phyloP scores from a whole-genome alignment of 345 rosid species.

The Cardamine occulta region DNA sequence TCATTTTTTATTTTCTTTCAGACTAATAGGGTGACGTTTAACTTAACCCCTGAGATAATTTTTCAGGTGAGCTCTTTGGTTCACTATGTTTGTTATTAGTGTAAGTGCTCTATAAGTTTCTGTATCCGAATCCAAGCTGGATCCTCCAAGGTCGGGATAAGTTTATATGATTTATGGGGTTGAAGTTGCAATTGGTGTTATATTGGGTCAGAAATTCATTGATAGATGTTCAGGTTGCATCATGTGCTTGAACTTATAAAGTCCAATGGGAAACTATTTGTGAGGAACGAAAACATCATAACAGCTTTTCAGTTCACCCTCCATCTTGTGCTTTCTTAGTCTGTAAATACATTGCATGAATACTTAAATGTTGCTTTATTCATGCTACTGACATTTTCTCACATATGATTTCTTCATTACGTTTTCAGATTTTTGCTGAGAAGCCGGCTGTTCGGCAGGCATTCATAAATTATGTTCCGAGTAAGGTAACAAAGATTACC shows the following conservation, averaged over 20 bases:
- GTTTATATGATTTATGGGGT: slow-evolving; percentile 8
- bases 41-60: slow-evolving; percentile 81
- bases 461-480: slow-evolving; percentile 79
- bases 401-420: slow-evolving; percentile 21
- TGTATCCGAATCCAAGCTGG: slow-evolving; percentile 16
- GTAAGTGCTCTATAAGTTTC: slow-evolving; percentile 17
- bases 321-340: neutral
- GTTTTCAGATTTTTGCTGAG: slow-evolving; percentile 86
- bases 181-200: slow-evolving; percentile 9
- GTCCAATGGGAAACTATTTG: slow-evolving; percentile 3
- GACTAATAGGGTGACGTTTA: slow-evolving; percentile 93
- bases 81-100: slow-evolving; percentile 20
- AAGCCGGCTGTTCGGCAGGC: slow-evolving; percentile 94
- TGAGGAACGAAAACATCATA: neutral
- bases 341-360: neutral
- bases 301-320: slow-evolving; percentile 18
- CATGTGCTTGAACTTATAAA: slow-evolving; percentile 4
- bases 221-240: slow-evolving; percentile 11
- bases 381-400: neutral
- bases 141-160: neutral
- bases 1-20: slow-evolving; percentile 42
- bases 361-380: neutral
- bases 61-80: slow-evolving; percentile 64
- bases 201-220: neutral
- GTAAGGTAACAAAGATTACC: slow-evolving; percentile 64